Percentiles rank a stretch among this genome's conserved stretches.
These are phyloP conservation scores for Paramecium tetraurelia DNA, from an alignment of 73 alveolate genomes.

Conservation along the genomic window DNA sequence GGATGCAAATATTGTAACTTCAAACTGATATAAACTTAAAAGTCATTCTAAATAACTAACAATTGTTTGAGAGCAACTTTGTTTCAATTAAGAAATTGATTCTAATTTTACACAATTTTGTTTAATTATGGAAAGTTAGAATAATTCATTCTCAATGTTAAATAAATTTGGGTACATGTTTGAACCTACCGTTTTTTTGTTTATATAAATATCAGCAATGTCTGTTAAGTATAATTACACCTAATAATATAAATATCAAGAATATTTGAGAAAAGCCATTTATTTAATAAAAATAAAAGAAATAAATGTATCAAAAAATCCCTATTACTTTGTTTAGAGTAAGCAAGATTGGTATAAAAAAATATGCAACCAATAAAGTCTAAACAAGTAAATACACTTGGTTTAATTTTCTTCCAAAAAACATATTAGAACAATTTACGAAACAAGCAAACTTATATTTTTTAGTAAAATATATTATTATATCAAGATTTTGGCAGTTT, in stretches of 20 bases:
- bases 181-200: too few species aligned
- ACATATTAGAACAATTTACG: conserved; percentile 78
- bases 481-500: conserved; percentile 66
- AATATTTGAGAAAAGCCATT: not conserved
- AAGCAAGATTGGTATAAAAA: not conserved
- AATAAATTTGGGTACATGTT: too few species aligned
- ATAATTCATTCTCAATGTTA: too few species aligned
- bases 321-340: not conserved
- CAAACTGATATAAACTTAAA: too few species aligned
- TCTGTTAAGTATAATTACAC: too few species aligned
- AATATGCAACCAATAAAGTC: conserved; percentile 47
- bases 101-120: too few species aligned
- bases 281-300: not conserved
- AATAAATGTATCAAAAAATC: not conserved
- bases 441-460: conserved; percentile 84
- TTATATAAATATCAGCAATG: too few species aligned
- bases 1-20: too few species aligned
- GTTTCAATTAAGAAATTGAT: too few species aligned
- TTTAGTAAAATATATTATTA: conserved; percentile 17
- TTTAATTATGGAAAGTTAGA: too few species aligned
- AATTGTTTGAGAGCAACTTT: too few species aligned
- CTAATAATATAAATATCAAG: not conserved
- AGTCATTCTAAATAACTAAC: too few species aligned
- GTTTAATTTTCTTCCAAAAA: conserved; percentile 75
- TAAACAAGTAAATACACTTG: conserved; percentile 68